Percentiles rank a stretch among this genome's conserved stretches.
Conservation (phyloP, 139 green algal genomes). For the Chlamydomonas sp. region DNA sequence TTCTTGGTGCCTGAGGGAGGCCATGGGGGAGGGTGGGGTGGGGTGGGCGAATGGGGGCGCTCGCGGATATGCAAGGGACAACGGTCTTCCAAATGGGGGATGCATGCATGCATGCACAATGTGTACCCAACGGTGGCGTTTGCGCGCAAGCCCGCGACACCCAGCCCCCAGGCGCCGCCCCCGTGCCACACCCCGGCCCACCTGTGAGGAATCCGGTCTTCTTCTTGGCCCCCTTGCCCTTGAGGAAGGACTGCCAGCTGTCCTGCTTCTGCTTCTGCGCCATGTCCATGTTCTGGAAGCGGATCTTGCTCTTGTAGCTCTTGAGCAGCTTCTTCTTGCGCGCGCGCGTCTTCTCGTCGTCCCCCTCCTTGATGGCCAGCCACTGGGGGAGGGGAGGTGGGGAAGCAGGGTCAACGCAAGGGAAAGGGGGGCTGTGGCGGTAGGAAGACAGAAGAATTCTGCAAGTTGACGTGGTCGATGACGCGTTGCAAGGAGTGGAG, state of each 20-base stretch:
- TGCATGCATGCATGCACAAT: not conserved
- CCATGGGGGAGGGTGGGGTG: not conserved
- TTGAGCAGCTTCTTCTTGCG: conserved; percentile 91
- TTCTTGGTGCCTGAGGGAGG: conserved; percentile 54
- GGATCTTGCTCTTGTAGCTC: conserved; percentile 84
- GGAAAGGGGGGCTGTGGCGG: not conserved
- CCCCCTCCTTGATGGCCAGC: conserved; percentile 78
- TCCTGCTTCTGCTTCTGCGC: conserved; percentile 64
- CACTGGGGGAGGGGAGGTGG: conserved; percentile 59
- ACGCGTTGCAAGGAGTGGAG: too few species aligned
- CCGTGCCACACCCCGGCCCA: not conserved
- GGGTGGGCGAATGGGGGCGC: too few species aligned
- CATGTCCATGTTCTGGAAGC: conserved; percentile 84
- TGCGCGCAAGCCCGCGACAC: too few species aligned
- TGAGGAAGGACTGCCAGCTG: conserved; percentile 79
- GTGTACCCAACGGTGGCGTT: not conserved
- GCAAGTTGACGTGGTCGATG: too few species aligned
- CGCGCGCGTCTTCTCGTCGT: conserved; percentile 82
- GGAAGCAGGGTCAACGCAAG: not conserved
- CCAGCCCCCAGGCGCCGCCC: not conserved
- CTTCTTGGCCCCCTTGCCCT: conserved; percentile 78
- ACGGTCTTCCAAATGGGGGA: not conserved
- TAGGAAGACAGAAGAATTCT: not conserved
- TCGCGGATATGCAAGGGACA: not conserved
- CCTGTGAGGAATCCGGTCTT: conserved; percentile 73